Evolutionary conservation across 352 stramenopile genomes (phyloP).

Genomic region (Globisporangium spinosum): DNA sequence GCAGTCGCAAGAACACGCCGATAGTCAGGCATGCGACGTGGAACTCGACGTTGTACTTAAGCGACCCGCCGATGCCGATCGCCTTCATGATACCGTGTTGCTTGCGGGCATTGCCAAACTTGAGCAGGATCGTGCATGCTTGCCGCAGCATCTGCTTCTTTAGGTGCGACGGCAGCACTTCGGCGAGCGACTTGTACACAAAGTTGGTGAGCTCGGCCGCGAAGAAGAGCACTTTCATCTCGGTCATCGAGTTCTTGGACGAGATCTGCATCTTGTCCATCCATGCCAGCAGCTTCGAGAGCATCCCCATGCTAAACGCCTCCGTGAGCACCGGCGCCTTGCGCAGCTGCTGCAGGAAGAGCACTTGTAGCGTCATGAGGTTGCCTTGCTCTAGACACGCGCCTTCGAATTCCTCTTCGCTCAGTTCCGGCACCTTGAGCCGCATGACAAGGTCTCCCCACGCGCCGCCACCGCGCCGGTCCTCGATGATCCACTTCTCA

Average conservation of each 20-base stretch:
- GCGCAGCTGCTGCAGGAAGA: conserved; percentile 71
- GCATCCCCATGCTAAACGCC: conserved; percentile 59
- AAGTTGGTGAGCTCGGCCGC: conserved; percentile 77
- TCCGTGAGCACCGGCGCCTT: conserved; percentile 63
- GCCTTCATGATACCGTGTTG: conserved; percentile 86
- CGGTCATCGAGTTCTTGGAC: conserved; percentile 41
- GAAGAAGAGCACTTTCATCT: conserved; percentile 83
- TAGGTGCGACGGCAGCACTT: conserved; percentile 48
- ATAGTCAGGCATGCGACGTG: conserved; percentile 70
- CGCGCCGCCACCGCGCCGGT: conserved; percentile 49
- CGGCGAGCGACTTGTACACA: conserved; percentile 50
- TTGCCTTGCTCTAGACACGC: conserved; percentile 71
- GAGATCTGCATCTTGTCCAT: conserved; percentile 58
- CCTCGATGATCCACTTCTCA: conserved; percentile 83
- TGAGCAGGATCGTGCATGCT: conserved; percentile 54
- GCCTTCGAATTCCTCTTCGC: conserved; percentile 72
- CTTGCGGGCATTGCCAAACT: conserved; percentile 59
- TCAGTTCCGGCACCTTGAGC: conserved; percentile 76
- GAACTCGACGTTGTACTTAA: conserved; percentile 77
- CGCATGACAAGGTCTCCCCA: conserved; percentile 60
- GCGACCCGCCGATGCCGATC: conserved; percentile 70
- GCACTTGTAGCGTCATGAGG: conserved; percentile 71
- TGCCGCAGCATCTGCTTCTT: conserved; percentile 83
- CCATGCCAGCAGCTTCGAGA: conserved; percentile 71
- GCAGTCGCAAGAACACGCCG: conserved; percentile 73